Evolutionary conservation across 176 grass and related monocot genomes (phyloP).

Genomic region (Ananas comosus): DNA sequence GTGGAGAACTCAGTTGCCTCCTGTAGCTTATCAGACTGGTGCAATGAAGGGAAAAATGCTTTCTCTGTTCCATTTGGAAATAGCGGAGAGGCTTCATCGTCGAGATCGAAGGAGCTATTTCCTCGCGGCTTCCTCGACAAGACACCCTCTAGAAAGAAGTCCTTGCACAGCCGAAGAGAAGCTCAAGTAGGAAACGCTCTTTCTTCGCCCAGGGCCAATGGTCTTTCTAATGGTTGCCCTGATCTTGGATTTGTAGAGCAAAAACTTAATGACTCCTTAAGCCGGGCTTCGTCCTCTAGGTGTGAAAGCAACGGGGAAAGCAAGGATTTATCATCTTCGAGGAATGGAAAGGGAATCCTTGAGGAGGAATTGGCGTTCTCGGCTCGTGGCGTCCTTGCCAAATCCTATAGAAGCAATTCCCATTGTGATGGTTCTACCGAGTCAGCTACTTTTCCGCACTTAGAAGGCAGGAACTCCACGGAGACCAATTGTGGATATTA

Average conservation of each 20-base stretch:
- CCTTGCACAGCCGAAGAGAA: constrained; percentile 24
- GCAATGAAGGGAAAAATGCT: background rate
- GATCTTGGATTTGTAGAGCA: background rate
- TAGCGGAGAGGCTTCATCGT: constrained; percentile 6
- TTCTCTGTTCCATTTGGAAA: constrained; percentile 22
- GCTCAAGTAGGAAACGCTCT: constrained; percentile 16
- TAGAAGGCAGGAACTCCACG: background rate
- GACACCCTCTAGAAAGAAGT: constrained; percentile 33
- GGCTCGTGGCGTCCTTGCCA: constrained; percentile 31
- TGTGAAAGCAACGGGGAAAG: constrained; percentile 5
- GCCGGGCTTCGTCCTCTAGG: background rate
- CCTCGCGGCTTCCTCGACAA: constrained; percentile 55
- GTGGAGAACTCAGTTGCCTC: background rate
- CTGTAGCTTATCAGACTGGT: constrained; percentile 3
- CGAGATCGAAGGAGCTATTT: constrained; percentile 41
- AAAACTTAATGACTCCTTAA: constrained; percentile 9
- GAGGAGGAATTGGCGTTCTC: constrained; percentile 17
- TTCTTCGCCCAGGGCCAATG: constrained; percentile 28
- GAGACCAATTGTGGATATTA: constrained; percentile 25
- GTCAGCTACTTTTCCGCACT: background rate
- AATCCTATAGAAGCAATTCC: constrained; percentile 20
- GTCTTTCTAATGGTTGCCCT: constrained; percentile 30
- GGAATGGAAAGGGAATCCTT: constrained; percentile 30
- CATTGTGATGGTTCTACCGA: constrained; percentile 4
- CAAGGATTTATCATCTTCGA: constrained; percentile 13